Base-by-base conservation (phyloP, 768 basidiomycete genomes). In the Pulveroboletus sp. region DNA sequence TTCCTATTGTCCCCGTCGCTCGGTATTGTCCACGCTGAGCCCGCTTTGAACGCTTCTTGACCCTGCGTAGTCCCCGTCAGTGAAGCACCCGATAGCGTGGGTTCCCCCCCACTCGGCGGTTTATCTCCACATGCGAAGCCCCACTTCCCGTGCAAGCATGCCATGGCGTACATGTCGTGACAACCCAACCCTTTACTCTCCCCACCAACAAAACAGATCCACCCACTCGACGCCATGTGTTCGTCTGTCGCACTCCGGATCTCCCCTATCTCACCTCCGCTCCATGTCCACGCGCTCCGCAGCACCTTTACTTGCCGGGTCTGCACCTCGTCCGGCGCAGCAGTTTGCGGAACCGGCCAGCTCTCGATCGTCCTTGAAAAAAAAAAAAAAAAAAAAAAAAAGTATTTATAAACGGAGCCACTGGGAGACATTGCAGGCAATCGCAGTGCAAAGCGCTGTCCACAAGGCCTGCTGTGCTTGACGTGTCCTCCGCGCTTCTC, bases 261-360 rank as follows among this genome's bases (percentile, higher is more conserved):
- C 24, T 39, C 26, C 32, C 43, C 30, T 21, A 28, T 46, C 27
- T 50, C 55, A 57, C 47, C 14, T 48, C 57, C 54, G 55, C 46
- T 24, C 6, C 32, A 21, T 31, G n/a, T 27, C 39, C 58, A 60
- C 43, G 49, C 42, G 14, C 15, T 17, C 59, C 54, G 54, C 54
- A 59, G 57, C 32, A 40, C 43, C 12, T 28, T 41, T 43, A 57
- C 50, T 57, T 32, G 17, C 51, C 55, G 43, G 24, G 7, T 28
- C 33, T 41, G 21, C 38, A 14, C 30, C 37, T 27, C n/a, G 30
- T 37, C 40, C 15, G 43, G 15, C 57, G 49, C 52, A 49, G 58
- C 50, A 33, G 1, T 36, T 55, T 15, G 50, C 63, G 63, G 63
- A 43, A 47, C 63, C 63, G 62, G 14, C 47, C 58, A 33, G 30